Conservation (phyloP, 306 rosid species). For the Vigna trinervia region DNA sequence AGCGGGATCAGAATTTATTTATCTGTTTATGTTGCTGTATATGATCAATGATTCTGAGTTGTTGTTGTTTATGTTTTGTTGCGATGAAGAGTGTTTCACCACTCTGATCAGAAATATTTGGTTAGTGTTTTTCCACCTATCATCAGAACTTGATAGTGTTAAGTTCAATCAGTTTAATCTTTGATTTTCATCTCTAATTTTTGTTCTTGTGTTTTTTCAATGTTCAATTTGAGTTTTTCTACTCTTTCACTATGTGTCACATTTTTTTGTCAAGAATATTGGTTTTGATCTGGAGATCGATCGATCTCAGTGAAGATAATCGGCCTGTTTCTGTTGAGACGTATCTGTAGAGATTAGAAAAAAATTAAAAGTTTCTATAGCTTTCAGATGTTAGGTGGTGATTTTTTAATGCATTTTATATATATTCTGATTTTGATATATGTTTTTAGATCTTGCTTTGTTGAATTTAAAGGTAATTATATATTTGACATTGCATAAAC, state of each 20-base stretch:
- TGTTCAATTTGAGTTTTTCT: conserved; percentile 15
- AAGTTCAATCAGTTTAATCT: background rate
- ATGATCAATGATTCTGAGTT: background rate
- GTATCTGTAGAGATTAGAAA: background rate
- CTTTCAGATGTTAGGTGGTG: conserved; percentile 45
- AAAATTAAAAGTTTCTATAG: background rate
- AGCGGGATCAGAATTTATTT: conserved; percentile 32
- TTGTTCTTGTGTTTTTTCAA: background rate
- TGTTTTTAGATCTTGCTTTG: conserved; percentile 33
- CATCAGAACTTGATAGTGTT: background rate
- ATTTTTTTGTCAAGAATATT: background rate
- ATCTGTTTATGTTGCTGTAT: background rate
- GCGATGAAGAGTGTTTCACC: background rate
- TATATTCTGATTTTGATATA: conserved; percentile 14
- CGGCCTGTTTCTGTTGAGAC: conserved; percentile 33
- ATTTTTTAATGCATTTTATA: background rate
- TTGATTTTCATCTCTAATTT: conserved; percentile 6
- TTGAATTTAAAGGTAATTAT: background rate
- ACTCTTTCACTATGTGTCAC: background rate
- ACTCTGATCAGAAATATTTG: conserved; percentile 1
- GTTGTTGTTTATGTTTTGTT: background rate
- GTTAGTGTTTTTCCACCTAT: background rate
- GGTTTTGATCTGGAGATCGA: conserved; percentile 45
- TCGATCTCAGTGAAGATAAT: conserved; percentile 32
- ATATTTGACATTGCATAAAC: background rate